These are phyloP conservation scores for Fusarium graminum DNA, from an alignment of 2,329 filamentous ascomycete genomes.

Conservation along the genomic window DNA sequence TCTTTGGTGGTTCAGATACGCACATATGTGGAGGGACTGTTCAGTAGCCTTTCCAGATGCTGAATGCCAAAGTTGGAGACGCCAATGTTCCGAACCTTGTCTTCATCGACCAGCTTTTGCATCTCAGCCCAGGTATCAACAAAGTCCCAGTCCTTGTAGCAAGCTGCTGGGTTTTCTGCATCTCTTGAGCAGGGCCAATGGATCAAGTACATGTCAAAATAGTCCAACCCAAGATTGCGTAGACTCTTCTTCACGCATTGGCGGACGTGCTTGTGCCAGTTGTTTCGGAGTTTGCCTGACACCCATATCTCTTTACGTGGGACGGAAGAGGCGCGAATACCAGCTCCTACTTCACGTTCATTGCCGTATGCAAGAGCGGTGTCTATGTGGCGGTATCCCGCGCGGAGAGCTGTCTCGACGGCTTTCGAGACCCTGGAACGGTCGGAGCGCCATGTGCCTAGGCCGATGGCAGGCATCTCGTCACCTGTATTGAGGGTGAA, in stretches of 20 bases:
- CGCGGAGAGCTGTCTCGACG: constrained; percentile 75
- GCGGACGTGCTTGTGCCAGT: constrained; percentile 77
- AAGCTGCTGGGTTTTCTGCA: constrained; percentile 73
- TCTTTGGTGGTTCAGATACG: neutral
- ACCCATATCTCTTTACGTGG: constrained; percentile 76
- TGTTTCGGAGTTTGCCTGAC: constrained; percentile 87
- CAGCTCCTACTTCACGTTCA: constrained; percentile 75
- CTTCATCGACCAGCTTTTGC: constrained; percentile 75
- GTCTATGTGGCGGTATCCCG: constrained; percentile 82
- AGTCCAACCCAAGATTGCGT: constrained; percentile 71
- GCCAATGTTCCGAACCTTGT: constrained; percentile 85
- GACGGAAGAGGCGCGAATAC: constrained; percentile 73
- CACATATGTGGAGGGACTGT: constrained; percentile 73
- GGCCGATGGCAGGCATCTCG: constrained; percentile 81
- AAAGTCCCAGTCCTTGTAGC: constrained; percentile 83
- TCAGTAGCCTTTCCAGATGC: constrained; percentile 83
- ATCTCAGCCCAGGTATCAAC: constrained; percentile 82
- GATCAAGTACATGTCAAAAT: constrained; percentile 78
- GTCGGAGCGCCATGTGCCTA: constrained; percentile 84
- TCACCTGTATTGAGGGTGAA: constrained; percentile 81
- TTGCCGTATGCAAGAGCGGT: constrained; percentile 84
- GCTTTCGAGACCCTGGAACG: constrained; percentile 77
- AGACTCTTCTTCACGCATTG: constrained; percentile 72
- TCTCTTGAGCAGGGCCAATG: constrained; percentile 78
- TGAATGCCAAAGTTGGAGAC: constrained; percentile 88